phyloP scores from a whole-genome alignment of 805 yeast genomes.

The Teunomyces kruisii region DNA sequence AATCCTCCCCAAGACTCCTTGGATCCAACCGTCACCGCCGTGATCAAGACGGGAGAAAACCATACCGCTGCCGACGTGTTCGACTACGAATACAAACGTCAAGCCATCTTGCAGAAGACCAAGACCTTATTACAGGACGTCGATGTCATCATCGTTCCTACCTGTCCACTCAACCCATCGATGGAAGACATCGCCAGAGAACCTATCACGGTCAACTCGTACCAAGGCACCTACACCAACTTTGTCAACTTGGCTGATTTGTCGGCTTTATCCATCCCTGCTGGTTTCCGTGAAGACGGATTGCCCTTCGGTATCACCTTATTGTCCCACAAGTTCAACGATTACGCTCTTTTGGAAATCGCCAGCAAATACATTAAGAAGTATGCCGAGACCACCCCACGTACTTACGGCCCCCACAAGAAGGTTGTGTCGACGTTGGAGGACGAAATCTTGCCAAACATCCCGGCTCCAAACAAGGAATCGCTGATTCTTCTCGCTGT shows the following conservation, averaged over 20 bases:
- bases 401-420: conserved; percentile 58
- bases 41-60: conserved; percentile 75
- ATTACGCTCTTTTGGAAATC: conserved; percentile 81
- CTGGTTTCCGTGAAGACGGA: conserved; percentile 81
- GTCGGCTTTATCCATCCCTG: conserved; percentile 89
- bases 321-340: conserved; percentile 78
- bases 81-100: conserved; percentile 83
- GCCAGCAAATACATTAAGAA: conserved; percentile 68
- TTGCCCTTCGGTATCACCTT: conserved; percentile 90
- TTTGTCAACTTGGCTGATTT: conserved; percentile 93
- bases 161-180: conserved; percentile 90
- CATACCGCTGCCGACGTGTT: conserved; percentile 82
- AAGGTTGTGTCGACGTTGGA: conserved; percentile 31
- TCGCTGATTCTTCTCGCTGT: conserved; percentile 74
- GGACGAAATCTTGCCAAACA: conserved; percentile 46
- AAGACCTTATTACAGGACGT: conserved; percentile 51
- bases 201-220: conserved; percentile 80
- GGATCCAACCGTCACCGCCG: conserved; percentile 80
- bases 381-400: conserved; percentile 42
- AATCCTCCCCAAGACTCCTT: conserved; percentile 68
- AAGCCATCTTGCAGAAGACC: conserved; percentile 70
- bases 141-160: conserved; percentile 86
- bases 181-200: conserved; percentile 69
- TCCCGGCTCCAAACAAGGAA: conserved; percentile 46
- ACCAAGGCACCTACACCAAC: conserved; percentile 98